A percentile compares a stretch with the other conserved stretches of the same genome.
Evolutionary conservation across 208 protist species (phyloP).

Genomic region (Trichomonas vaginalis): DNA sequence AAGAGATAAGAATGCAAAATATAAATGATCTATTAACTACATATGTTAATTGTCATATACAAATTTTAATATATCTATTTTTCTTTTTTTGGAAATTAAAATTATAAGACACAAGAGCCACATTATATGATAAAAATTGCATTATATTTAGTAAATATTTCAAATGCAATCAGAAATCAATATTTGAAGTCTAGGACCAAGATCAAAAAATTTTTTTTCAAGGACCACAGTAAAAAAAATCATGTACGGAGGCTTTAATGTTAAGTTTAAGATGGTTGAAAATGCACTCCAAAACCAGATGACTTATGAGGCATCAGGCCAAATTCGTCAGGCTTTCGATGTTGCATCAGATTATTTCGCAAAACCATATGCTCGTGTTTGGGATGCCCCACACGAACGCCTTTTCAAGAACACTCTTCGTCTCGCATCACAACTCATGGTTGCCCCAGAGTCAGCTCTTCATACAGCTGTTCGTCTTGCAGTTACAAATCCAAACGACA

Average conservation of each 20-base stretch:
- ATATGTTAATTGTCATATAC: too few relatives aligned
- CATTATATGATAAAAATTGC: too few relatives aligned
- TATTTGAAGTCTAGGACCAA: too few relatives aligned
- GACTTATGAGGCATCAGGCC: neutral
- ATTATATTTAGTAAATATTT: too few relatives aligned
- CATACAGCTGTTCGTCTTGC: neutral
- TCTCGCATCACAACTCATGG: neutral
- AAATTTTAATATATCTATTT: too few relatives aligned
- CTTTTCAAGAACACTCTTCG: neutral
- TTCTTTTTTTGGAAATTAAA: too few relatives aligned
- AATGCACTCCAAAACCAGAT: neutral
- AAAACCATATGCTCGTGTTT: neutral
- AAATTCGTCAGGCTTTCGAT: neutral
- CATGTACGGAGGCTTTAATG: neutral
- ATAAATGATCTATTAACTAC: too few relatives aligned
- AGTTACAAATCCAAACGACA: neutral
- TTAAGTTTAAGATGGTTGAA: neutral
- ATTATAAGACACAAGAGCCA: too few relatives aligned
- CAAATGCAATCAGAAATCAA: too few relatives aligned
- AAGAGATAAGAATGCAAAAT: too few relatives aligned
- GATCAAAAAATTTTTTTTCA: too few relatives aligned
- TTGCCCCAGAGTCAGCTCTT: neutral
- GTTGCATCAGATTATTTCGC: neutral
- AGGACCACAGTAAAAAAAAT: neutral
- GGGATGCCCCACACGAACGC: neutral